These are phyloP conservation scores for Saccharomycopsis microspora DNA, from an alignment of 805 yeast species.

Conservation along the genomic window DNA sequence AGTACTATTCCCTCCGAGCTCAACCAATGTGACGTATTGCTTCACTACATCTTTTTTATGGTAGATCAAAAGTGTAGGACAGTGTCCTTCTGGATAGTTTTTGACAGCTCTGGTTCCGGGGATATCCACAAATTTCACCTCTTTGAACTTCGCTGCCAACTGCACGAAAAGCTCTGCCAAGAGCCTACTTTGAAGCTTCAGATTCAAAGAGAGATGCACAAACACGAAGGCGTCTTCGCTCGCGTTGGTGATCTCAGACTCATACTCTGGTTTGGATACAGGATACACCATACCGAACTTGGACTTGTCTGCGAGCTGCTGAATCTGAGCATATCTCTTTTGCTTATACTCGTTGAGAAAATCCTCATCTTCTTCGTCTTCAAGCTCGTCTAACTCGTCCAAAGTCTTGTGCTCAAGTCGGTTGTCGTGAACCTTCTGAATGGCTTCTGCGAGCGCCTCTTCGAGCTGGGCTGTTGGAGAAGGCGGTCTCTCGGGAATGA, in stretches of 20 bases:
- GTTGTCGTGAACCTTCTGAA: constrained; percentile 68
- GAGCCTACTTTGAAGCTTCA: constrained; percentile 63
- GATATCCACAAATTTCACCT: constrained; percentile 85
- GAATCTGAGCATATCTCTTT: constrained; percentile 67
- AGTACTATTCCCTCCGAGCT: constrained; percentile 78
- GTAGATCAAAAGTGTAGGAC: constrained; percentile 85
- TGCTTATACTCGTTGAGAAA: constrained; percentile 68
- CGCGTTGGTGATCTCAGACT: constrained; percentile 73
- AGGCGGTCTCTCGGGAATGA: constrained; percentile 85
- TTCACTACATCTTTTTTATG: constrained; percentile 65
- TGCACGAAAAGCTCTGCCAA: constrained; percentile 44
- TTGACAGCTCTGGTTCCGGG: constrained; percentile 88
- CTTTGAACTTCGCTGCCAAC: constrained; percentile 59
- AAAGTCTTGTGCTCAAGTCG: constrained; percentile 66
- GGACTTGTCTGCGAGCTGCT: constrained; percentile 40
- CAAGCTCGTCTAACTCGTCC: constrained; percentile 77
- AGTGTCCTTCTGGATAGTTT: constrained; percentile 78
- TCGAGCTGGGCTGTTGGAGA: constrained; percentile 83
- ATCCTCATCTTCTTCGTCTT: constrained; percentile 88
- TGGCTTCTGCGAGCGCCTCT: constrained; percentile 77
- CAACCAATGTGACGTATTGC: constrained; percentile 71
- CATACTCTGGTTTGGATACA: constrained; percentile 81
- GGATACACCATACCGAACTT: constrained; percentile 70
- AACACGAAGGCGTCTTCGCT: constrained; percentile 51
- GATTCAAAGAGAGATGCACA: constrained; percentile 63